Percentiles rank a stretch among this genome's conserved stretches.
Conservation (phyloP, 2,329 filamentous ascomycete species). For the Epichloe coenophiala region DNA sequence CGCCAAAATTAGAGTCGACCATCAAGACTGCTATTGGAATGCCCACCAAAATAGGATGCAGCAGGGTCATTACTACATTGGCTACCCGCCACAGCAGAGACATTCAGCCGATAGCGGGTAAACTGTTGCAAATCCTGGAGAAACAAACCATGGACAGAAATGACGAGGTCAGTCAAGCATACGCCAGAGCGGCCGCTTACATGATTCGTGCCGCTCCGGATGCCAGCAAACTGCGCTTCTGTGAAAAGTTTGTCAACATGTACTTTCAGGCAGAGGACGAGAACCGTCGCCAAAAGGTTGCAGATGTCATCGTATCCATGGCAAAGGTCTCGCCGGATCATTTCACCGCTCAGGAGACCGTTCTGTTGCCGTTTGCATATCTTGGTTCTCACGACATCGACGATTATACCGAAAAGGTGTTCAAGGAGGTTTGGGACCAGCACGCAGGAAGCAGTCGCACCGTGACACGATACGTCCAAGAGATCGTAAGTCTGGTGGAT, state of each 20-base stretch:
- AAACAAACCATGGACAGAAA: slow-evolving; percentile 83
- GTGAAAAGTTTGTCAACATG: slow-evolving; percentile 43
- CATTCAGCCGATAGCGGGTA: slow-evolving; percentile 61
- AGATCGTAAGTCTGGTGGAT: slow-evolving; percentile 60
- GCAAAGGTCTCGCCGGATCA: slow-evolving; percentile 81
- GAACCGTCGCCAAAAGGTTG: slow-evolving; percentile 54
- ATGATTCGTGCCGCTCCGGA: slow-evolving; percentile 49
- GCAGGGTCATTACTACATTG: slow-evolving; percentile 70
- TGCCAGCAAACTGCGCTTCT: slow-evolving; percentile 36
- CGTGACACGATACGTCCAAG: slow-evolving; percentile 69
- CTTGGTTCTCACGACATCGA: slow-evolving; percentile 77
- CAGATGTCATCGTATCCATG: slow-evolving; percentile 70
- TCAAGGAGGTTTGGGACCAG: slow-evolving; percentile 76
- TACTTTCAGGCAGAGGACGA: slow-evolving; percentile 79
- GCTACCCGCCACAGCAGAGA: slow-evolving; percentile 66
- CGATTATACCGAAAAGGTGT: slow-evolving; percentile 65
- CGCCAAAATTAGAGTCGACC: slow-evolving; percentile 57
- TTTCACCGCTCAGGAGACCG: slow-evolving; percentile 62
- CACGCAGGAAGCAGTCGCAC: slow-evolving; percentile 77
- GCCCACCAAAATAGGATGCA: slow-evolving; percentile 87
- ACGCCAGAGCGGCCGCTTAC: slow-evolving; percentile 78
- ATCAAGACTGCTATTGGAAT: slow-evolving; percentile 82
- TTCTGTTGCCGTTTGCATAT: slow-evolving; percentile 76
- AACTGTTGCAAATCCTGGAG: slow-evolving; percentile 64
- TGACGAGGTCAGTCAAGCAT: slow-evolving; percentile 81